phyloP scores from a whole-genome alignment of 495 filamentous ascomycete species.

The Aspergillus cristatus region DNA sequence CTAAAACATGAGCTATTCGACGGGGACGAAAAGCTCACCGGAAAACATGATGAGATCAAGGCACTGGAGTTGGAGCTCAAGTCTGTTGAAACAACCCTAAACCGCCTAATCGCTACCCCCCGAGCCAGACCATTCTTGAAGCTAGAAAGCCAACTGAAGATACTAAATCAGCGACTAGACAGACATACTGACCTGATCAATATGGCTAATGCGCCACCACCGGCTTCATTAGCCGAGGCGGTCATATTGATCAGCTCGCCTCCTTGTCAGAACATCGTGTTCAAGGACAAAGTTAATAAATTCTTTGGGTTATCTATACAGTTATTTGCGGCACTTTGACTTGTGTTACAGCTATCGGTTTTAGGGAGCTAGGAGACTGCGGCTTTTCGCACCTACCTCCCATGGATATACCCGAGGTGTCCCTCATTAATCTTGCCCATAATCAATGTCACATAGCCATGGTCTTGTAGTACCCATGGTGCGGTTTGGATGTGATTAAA shows the following conservation, averaged over 20 bases:
- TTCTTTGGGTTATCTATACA: not conserved
- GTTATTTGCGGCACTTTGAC: slow-evolving; percentile 15
- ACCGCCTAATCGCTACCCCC: slow-evolving; percentile 4
- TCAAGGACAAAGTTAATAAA: not conserved
- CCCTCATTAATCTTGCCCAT: slow-evolving; percentile 39
- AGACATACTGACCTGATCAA: not conserved
- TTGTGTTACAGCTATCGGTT: no score
- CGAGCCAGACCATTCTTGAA: no score
- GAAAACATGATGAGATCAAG: slow-evolving; percentile 3
- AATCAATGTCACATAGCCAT: slow-evolving; percentile 32
- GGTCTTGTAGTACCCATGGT: slow-evolving; percentile 23
- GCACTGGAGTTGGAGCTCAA: slow-evolving; percentile 4
- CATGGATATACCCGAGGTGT: slow-evolving; percentile 30
- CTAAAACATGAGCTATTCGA: no score
- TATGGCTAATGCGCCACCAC: not conserved
- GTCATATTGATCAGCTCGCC: not conserved
- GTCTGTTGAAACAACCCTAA: slow-evolving; percentile 4
- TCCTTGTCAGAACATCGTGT: not conserved
- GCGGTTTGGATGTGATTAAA: slow-evolving; percentile 32
- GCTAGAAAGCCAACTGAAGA: not conserved
- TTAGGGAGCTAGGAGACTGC: no score
- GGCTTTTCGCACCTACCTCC: slow-evolving; percentile 28
- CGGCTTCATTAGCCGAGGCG: not conserved
- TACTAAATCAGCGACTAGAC: not conserved
- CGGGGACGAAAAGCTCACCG: no score